These are phyloP conservation scores for Durio zibethinus DNA, from an alignment of 345 rosid genomes.

Conservation along the genomic window DNA sequence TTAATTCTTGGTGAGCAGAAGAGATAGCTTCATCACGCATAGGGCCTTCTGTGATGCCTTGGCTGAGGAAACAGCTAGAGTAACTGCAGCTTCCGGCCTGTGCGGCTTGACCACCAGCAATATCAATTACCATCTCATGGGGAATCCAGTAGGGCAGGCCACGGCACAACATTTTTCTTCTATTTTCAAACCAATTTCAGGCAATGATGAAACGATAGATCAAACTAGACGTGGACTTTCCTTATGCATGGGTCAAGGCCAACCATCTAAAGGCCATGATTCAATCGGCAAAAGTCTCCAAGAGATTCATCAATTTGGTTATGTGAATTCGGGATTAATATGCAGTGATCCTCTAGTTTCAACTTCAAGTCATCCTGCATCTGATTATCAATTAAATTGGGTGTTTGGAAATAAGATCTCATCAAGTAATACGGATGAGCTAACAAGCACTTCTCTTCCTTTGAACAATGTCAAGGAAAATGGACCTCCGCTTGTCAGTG, in stretches of 20 bases:
- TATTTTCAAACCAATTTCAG: slow-evolving; percentile 51
- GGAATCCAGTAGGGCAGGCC: slow-evolving; percentile 33
- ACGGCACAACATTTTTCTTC: slow-evolving; percentile 52
- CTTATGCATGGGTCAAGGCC: slow-evolving; percentile 43
- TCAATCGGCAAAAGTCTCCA: slow-evolving; percentile 33
- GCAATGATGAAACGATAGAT: slow-evolving; percentile 24
- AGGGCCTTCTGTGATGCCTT: slow-evolving; percentile 97
- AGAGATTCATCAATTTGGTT: slow-evolving; percentile 35
- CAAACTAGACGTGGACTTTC: slow-evolving; percentile 38
- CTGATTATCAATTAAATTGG: slow-evolving; percentile 45
- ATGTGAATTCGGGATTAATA: slow-evolving; percentile 26
- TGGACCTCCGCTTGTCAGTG: slow-evolving; percentile 43
- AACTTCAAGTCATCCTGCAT: slow-evolving; percentile 28
- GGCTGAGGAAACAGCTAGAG: slow-evolving; percentile 91
- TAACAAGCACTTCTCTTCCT: slow-evolving; percentile 38
- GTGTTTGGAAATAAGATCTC: slow-evolving; percentile 42
- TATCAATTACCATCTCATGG: slow-evolving; percentile 52
- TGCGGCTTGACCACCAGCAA: slow-evolving; percentile 27
- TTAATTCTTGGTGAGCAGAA: slow-evolving; percentile 40
- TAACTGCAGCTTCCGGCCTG: slow-evolving; percentile 64
- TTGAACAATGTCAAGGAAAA: slow-evolving; percentile 30
- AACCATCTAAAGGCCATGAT: slow-evolving; percentile 33
- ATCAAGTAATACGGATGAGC: slow-evolving; percentile 19
- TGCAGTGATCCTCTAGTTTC: slow-evolving; percentile 29
- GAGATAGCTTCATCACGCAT: slow-evolving; percentile 95